These are phyloP conservation scores for Beverwykella pulmonaria DNA, from an alignment of 495 filamentous ascomycete genomes.

Conservation along the genomic window DNA sequence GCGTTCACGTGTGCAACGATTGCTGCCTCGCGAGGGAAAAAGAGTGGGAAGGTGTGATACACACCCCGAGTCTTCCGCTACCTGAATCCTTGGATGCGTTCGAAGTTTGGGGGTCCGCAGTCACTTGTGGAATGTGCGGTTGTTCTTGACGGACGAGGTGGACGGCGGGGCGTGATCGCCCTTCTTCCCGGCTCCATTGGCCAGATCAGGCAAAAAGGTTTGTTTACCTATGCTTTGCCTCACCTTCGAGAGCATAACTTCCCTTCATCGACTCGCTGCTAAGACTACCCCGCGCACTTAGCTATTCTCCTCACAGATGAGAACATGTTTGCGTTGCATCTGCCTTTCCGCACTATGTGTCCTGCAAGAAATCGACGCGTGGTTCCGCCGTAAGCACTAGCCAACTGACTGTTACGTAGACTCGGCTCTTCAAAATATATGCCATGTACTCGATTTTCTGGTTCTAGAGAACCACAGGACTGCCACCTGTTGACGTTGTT, in stretches of 20 bases:
- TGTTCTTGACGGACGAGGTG: neutral
- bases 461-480: neutral
- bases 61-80: neutral
- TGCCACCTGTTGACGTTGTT: neutral
- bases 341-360: neutral
- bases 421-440: neutral
- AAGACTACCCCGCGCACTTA: too few species aligned
- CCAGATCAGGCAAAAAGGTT: neutral
- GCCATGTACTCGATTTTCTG: neutral
- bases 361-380: neutral
- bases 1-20: neutral
- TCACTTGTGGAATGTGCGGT: neutral
- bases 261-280: neutral
- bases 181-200: neutral
- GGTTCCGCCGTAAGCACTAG: neutral
- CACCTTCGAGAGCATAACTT: neutral
- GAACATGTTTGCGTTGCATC: too few species aligned
- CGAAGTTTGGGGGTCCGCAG: neutral
- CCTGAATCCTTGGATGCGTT: neutral
- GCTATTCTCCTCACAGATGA: too few species aligned
- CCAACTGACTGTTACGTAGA: neutral
- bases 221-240: neutral
- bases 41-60: neutral
- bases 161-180: neutral
- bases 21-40: conserved; percentile 8